Evolutionary conservation across 345 rosid species (phyloP).

Genomic region (Eucalyptus pauciflora): DNA sequence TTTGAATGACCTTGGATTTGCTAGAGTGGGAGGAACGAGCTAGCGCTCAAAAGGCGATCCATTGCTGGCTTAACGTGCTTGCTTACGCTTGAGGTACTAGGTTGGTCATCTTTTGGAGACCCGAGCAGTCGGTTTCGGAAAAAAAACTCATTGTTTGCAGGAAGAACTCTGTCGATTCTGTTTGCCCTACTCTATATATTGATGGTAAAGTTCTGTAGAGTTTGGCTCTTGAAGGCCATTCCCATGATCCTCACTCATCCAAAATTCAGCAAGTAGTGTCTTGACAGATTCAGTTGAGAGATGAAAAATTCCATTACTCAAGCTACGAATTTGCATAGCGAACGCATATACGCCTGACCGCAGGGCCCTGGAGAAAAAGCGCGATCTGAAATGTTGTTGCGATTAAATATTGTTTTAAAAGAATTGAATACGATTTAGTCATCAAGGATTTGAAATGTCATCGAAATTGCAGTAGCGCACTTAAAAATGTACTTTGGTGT

Average conservation of each 20-base stretch:
- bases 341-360: neutral
- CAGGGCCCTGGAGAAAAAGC: neutral
- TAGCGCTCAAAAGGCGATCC: neutral
- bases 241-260: neutral
- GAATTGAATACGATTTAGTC: neutral
- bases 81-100: neutral
- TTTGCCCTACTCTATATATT: neutral
- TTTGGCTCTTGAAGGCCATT: neutral
- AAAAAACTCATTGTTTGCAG: neutral
- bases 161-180: neutral
- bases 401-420: neutral
- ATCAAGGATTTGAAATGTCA: fast-evolving
- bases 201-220: neutral
- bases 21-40: neutral
- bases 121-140: neutral
- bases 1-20: neutral
- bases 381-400: neutral
- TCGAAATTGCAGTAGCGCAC: neutral
- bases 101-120: neutral
- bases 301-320: neutral
- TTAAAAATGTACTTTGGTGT: neutral
- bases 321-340: neutral
- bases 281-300: neutral
- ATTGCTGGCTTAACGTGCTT: neutral
- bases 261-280: neutral